Conservation (phyloP, 2,329 filamentous ascomycete species). For the Fusarium coffeatum region DNA sequence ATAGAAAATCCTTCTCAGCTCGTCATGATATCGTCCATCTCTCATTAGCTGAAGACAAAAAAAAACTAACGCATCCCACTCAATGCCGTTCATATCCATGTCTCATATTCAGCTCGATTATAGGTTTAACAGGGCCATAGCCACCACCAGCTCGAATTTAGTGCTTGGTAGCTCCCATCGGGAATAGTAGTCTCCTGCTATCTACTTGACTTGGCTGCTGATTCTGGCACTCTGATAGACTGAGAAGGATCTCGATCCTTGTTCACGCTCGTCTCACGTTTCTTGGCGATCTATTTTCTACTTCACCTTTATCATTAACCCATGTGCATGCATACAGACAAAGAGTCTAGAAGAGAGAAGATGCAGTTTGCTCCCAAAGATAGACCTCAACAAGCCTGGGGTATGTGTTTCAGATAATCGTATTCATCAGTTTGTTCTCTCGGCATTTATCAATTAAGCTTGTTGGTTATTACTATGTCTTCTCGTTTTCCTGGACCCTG, state of each 20-base stretch:
- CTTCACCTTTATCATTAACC: not conserved
- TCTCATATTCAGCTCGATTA: constrained; percentile 16
- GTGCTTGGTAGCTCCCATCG: constrained; percentile 16
- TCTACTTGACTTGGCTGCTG: constrained; percentile 5
- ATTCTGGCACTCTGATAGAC: constrained; percentile 15
- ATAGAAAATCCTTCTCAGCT: not conserved
- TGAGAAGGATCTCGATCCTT: constrained; percentile 21
- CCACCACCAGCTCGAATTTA: constrained; percentile 43
- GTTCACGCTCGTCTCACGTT: constrained; percentile 16
- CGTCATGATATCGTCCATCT: constrained; percentile 4
- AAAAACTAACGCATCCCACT: not conserved
- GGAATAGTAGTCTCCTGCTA: not conserved
- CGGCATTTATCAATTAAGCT: constrained; percentile 10
- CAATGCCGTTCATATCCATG: constrained; percentile 20
- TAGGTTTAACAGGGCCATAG: constrained; percentile 40
- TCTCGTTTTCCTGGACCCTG: not conserved
- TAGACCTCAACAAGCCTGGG: not conserved
- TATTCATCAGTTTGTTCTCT: not conserved
- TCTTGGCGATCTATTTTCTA: constrained; percentile 27
- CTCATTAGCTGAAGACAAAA: not conserved
- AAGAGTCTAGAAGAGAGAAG: constrained; percentile 3
- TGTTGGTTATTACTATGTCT: not conserved
- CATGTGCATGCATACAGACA: constrained; percentile 7
- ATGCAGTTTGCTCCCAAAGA: constrained; percentile 11
- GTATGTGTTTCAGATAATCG: not conserved